phyloP scores from a whole-genome alignment of 1,284 basidiomycete species.

The Rhodofomes roseus region DNA sequence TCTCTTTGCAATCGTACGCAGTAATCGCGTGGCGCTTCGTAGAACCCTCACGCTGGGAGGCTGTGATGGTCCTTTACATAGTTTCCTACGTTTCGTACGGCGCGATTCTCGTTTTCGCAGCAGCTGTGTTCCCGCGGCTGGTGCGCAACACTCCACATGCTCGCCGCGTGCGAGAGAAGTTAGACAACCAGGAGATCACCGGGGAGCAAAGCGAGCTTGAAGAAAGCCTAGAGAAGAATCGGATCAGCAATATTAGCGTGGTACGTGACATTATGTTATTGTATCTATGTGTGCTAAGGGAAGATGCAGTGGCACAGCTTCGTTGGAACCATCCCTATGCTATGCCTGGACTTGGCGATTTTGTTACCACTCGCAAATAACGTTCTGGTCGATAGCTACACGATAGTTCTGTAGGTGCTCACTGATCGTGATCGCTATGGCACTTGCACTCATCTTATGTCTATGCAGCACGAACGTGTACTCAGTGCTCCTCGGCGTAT shows the following conservation, averaged over 20 bases:
- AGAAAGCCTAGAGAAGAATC: conserved; percentile 80
- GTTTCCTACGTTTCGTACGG: conserved; percentile 49
- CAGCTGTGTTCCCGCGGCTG: conserved; percentile 78
- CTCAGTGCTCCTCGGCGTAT: conserved; percentile 72
- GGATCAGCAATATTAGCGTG: conserved; percentile 82
- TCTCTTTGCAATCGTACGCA: conserved; percentile 15
- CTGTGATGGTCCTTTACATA: too few species aligned
- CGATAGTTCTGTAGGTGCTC: conserved; percentile 51
- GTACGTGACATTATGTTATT: conserved; percentile 37
- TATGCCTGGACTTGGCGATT: conserved; percentile 68
- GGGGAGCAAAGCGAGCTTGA: conserved; percentile 67
- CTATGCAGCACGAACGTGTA: conserved; percentile 59
- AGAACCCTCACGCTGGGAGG: too few species aligned
- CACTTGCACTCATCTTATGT: background rate
- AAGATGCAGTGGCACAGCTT: conserved; percentile 64
- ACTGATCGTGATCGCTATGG: background rate
- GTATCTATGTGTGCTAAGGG: background rate
- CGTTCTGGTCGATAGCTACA: conserved; percentile 70
- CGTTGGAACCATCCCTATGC: conserved; percentile 65
- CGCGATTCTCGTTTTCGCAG: conserved; percentile 78
- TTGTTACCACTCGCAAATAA: conserved; percentile 65
- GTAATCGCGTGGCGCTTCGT: too few species aligned
- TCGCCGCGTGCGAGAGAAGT: conserved; percentile 52
- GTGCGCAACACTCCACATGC: conserved; percentile 76
- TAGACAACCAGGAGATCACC: conserved; percentile 56